Base-by-base conservation (phyloP, 2,329 filamentous ascomycete genomes). In the Hypoxylon sp. region DNA sequence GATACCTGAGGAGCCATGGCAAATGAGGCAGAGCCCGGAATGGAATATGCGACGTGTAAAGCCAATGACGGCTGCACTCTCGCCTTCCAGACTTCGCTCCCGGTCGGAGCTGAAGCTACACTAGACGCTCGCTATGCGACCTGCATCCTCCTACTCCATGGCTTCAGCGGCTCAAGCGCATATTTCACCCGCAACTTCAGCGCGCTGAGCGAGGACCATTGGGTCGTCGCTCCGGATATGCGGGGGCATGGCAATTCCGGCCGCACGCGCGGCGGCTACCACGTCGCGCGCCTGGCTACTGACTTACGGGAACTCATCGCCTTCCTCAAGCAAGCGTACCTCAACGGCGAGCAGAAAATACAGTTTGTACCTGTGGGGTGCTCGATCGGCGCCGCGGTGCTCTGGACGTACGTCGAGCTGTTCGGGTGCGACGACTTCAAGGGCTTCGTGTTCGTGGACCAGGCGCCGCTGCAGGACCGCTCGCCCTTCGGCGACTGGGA, bases 341-440 rank as follows among this genome's bases (percentile, higher is more conserved):
- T 25, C 11, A 16, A 6, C 23, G 23, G 4, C 5, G 45, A 30
- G 25, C 11, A 46, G 9, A 34, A 39, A 9, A 66, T 50, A 0
- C 30, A 65, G 2, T 68, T 81, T 46, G 67, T 80, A 0, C 73
- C 75, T 8, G 76, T 81, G 0, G 79, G 79, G 7, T 81, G 79
- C 70, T 80, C 78, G 30, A 80, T 81, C 52, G 79, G 79, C 51
- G 79, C 79, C 5, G 79, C 79, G 0, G 73, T 81, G 5, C 68
- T 81, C 5, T 81, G 79, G 79, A 81, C 79, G 0, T 78, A 80
- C 57, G 67, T 77, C 5, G 79, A 81, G 71, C 74, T 81, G 0
- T 81, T 79, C 41, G 76, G 77, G 2, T 68, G 72, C 54, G 57
- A 34, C 2, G 76, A 73, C 27, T 77, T 81, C 32, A 58, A 69